Evolutionary conservation across 176 grass and related monocot species (phyloP).

Genomic region (Chrysopogon serrulatus): DNA sequence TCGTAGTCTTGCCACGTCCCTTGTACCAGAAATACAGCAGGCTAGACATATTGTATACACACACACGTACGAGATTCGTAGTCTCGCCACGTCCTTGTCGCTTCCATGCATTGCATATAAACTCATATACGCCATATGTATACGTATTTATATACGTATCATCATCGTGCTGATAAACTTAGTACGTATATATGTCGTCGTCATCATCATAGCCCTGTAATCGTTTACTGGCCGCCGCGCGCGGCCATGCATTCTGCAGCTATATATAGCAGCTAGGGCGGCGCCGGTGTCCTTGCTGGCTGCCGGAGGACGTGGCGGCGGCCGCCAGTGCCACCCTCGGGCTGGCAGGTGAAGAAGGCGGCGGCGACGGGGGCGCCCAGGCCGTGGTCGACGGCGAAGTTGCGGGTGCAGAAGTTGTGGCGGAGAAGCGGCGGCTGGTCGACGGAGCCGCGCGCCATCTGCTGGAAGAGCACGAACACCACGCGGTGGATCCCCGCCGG

Average conservation of each 20-base stretch:
- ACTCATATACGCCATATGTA: background rate
- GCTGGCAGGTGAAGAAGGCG: conserved; percentile 52
- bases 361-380: conserved; percentile 40
- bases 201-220: too few relatives aligned
- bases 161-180: too few relatives aligned
- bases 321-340: conserved; percentile 49
- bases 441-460: conserved; percentile 20
- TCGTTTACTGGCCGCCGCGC: too few relatives aligned
- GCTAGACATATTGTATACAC: too few relatives aligned
- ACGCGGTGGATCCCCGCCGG: conserved; percentile 51
- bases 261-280: background rate
- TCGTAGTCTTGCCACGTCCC: background rate
- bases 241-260: background rate
- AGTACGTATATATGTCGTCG: background rate
- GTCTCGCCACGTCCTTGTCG: background rate
- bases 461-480: conserved; percentile 44
- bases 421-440: conserved; percentile 25
- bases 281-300: background rate
- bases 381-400: conserved; percentile 28
- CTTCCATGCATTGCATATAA: background rate
- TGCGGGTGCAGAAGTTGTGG: conserved; percentile 43
- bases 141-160: background rate
- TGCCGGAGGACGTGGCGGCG: background rate
- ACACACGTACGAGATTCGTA: background rate
- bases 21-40: too few relatives aligned